A percentile compares a stretch with the other conserved stretches of the same genome.
phyloP scores from a whole-genome alignment of 495 filamentous ascomycete genomes.

The Penicillium chermesinum region DNA sequence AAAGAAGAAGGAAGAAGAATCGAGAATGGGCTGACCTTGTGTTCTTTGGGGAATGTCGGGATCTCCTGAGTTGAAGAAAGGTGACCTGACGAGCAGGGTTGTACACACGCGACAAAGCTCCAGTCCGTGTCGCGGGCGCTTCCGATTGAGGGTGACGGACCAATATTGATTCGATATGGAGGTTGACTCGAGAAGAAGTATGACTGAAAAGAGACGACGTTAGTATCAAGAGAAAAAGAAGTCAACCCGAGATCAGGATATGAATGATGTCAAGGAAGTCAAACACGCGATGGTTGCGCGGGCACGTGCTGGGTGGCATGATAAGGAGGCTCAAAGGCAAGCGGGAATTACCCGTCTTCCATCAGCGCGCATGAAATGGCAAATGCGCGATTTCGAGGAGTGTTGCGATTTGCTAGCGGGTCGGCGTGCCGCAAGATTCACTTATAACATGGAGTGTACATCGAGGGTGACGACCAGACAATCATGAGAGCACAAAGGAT shows the following conservation, averaged over 20 bases:
- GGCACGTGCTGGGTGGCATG: conserved; percentile 20
- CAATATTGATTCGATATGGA: conserved; percentile 14
- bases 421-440: too few relatives aligned
- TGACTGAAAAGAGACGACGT: conserved; percentile 8
- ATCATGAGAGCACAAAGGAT: too few relatives aligned
- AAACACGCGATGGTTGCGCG: conserved; percentile 2
- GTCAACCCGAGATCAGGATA: neutral
- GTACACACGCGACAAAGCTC: conserved; percentile 16
- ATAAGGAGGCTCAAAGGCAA: conserved; percentile 15
- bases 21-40: neutral
- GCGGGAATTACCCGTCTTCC: conserved; percentile 7
- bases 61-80: conserved; percentile 7
- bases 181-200: conserved; percentile 14
- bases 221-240: neutral
- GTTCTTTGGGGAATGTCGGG: neutral
- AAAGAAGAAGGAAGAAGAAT: too few relatives aligned
- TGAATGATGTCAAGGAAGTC: neutral
- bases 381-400: neutral
- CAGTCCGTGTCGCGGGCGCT: conserved; percentile 19
- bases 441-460: too few relatives aligned
- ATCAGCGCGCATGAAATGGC: conserved; percentile 3
- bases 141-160: conserved; percentile 2
- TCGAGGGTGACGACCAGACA: too few relatives aligned
- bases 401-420: neutral
- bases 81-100: neutral